A percentile compares a stretch with the other conserved stretches of the same genome.
These are phyloP conservation scores for Lentinus tigrinus DNA, from an alignment of 768 basidiomycete species.

Conservation along the genomic window DNA sequence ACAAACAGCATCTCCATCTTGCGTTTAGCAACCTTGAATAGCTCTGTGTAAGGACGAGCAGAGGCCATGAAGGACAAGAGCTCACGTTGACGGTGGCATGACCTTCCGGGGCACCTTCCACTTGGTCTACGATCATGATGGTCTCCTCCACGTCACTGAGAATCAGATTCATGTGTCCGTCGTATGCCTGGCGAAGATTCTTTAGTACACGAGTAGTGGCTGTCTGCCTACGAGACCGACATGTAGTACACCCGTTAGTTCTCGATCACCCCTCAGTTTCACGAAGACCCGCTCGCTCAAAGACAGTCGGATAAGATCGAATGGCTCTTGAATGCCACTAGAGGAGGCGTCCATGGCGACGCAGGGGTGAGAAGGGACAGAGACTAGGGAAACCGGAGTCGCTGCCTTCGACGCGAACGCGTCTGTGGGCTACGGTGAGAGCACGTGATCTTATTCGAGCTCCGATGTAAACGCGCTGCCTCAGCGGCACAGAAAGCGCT, in stretches of 20 bases:
- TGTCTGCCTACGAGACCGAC: constrained; percentile 45
- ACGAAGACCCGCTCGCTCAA: constrained; percentile 98
- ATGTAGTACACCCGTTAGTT: constrained; percentile 89
- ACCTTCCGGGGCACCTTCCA: constrained; percentile 60
- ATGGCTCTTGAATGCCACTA: constrained; percentile 88
- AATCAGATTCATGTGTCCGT: constrained; percentile 99
- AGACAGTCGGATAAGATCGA: constrained; percentile 94
- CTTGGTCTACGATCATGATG: constrained; percentile 88
- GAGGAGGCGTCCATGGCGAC: constrained; percentile 64
- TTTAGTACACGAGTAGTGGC: constrained; percentile 13
- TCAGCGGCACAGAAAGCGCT: background rate
- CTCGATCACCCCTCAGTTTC: constrained; percentile 92
- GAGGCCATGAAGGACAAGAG: background rate
- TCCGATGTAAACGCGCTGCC: constrained; percentile 13
- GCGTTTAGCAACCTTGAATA: constrained; percentile 77
- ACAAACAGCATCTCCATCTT: constrained; percentile 99
- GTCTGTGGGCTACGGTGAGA: background rate
- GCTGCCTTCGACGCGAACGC: constrained; percentile 1
- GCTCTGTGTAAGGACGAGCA: background rate
- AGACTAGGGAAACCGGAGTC: background rate
- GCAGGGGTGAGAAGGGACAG: background rate
- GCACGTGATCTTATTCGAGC: constrained; percentile 19
- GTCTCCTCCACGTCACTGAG: constrained; percentile 97
- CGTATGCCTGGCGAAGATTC: constrained; percentile 73
- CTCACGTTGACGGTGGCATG: constrained; percentile 67